Evolutionary conservation across 139 green algal genomes (phyloP), one percentile per base, ranked within the genome.

Genomic region (Pycnococcus provasolii): DNA sequence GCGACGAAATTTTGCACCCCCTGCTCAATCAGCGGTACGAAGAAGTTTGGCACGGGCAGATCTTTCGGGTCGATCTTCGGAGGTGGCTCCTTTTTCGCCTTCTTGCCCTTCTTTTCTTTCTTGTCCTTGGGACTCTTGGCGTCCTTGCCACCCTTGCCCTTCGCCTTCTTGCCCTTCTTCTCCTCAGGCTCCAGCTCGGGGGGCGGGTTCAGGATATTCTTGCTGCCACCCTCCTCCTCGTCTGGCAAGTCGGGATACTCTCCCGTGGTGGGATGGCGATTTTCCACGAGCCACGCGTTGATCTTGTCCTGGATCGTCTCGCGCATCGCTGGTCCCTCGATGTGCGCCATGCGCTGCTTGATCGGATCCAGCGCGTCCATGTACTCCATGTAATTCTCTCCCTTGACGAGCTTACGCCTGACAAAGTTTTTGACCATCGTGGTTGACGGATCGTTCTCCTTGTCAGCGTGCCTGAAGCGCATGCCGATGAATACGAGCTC

Each of bases 401-500:
- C 63, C 81, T 91, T 82, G 52, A 90, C 70, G 37, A 73, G 72
- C 70, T 90, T 91, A 60, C 87, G 79, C 4, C 78, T 65, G 62
- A 78, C 77, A 41, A 84, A 57, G 73, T 89, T 88, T 51, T 75
- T 69, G 2, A 66, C 68, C 74, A 87, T 80, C n/a, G 66, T 59
- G 3, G 71, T 45, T 47, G 83, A 72, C 2, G 79, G 83, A 67
- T 88, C 82, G 37, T 70, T 62, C 61, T 73, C 77, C 51, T 72
- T 65, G 66, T 85, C 79, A 2, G 73, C 67, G 37, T 79, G 71
- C 71, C 53, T 42, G 13, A 83, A 80, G 66, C 82, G 78, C 89
- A 95, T 94, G 59, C 84, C 83, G 7, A 95, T 82, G 62, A 95
- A 93, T 52, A 86, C 74, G 62, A 91, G 74, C 81, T 95, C 89